phyloP scores from a whole-genome alignment of 192 early-diverging fungal species.

The Linnemannia zychae region DNA sequence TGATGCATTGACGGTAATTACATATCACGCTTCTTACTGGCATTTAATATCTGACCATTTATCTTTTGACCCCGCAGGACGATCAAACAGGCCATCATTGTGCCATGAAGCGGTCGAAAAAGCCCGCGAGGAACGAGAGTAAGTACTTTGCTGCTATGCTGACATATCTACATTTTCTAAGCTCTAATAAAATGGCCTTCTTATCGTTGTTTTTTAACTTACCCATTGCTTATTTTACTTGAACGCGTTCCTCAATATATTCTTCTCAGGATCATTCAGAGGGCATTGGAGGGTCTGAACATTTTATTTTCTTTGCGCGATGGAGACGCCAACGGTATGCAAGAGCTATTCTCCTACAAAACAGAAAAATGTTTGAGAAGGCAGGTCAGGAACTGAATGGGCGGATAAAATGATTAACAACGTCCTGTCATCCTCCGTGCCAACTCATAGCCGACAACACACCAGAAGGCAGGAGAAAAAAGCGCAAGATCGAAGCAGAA shows the following conservation, averaged over 20 bases:
- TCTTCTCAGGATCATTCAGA: constrained; percentile 31
- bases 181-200: background rate
- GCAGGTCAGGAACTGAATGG: background rate
- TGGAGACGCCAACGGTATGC: constrained; percentile 24
- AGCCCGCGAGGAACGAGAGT: constrained; percentile 36
- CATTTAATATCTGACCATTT: background rate
- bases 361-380: background rate
- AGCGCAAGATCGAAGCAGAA: constrained; percentile 54
- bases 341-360: background rate
- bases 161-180: background rate
- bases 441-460: constrained; percentile 22
- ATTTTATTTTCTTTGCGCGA: constrained; percentile 33
- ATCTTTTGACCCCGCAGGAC: constrained; percentile 14
- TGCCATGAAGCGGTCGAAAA: constrained; percentile 47
- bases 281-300: constrained; percentile 28
- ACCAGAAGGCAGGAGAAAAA: constrained; percentile 45
- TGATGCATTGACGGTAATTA: background rate
- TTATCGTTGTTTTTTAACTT: background rate
- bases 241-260: background rate
- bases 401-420: background rate
- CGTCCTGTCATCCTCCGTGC: background rate
- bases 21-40: too few species aligned
- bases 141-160: background rate
- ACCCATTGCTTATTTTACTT: background rate
- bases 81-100: constrained; percentile 21